Evolutionary conservation across 2,329 filamentous ascomycete species (phyloP).

Genomic region (Graphium sp.): DNA sequence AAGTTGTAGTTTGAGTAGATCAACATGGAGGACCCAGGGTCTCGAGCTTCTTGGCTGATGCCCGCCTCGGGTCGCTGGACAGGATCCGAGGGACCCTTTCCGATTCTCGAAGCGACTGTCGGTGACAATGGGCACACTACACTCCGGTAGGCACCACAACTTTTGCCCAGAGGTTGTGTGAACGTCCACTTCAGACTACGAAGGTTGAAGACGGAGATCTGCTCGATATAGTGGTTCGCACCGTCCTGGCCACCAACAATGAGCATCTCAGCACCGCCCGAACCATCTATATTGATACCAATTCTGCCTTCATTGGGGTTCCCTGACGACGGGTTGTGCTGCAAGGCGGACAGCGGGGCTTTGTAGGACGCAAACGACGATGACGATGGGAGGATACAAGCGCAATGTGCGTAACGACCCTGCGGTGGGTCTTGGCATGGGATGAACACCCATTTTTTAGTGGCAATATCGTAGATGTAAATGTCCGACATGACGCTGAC

Average conservation of each 20-base stretch:
- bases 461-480: conserved; percentile 79
- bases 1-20: conserved; percentile 99
- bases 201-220: conserved; percentile 96
- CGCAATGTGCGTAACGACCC: conserved; percentile 92
- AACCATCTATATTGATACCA: conserved; percentile 77
- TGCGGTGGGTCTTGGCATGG: conserved; percentile 69
- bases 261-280: conserved; percentile 90
- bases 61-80: conserved; percentile 23
- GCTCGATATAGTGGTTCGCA: conserved; percentile 97
- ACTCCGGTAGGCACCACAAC: conserved; percentile 89
- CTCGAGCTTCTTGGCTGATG: conserved; percentile 36
- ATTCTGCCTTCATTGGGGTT: conserved; percentile 78
- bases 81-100: conserved; percentile 32
- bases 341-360: conserved; percentile 71
- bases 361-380: conserved; percentile 73
- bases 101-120: conserved; percentile 47
- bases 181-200: conserved; percentile 91
- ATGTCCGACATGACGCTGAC: conserved; percentile 97
- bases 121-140: conserved; percentile 74
- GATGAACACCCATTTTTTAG: conserved; percentile 72
- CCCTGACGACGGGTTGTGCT: conserved; percentile 72
- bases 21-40: conserved; percentile 60
- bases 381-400: conserved; percentile 76
- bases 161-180: conserved; percentile 72
- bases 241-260: conserved; percentile 93